phyloP scores from a whole-genome alignment of 345 rosid species.

The Populus pruinosa region DNA sequence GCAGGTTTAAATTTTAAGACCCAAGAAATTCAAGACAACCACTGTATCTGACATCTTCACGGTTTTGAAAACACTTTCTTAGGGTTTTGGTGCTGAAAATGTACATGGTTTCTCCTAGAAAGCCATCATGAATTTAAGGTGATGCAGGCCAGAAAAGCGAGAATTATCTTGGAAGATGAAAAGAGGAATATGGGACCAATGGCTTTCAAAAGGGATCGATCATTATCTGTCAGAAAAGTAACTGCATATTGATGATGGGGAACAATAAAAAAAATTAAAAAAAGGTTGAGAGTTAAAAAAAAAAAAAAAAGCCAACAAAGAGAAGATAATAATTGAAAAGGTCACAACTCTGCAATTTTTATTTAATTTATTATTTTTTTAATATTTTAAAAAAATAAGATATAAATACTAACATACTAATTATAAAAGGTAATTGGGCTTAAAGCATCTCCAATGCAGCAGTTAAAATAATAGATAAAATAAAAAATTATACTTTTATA shows the following conservation, averaged over 20 bases:
- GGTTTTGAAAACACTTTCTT: neutral
- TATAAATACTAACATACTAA: too few relatives aligned
- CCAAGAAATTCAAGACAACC: neutral
- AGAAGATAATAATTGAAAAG: too few relatives aligned
- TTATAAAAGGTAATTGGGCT: too few relatives aligned
- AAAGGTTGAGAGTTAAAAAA: too few relatives aligned
- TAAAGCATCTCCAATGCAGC: too few relatives aligned
- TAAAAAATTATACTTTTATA: too few relatives aligned
- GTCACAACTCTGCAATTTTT: too few relatives aligned
- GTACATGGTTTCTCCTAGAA: neutral
- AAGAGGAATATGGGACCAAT: constrained; percentile 48
- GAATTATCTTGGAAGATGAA: constrained; percentile 1
- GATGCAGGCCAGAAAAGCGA: neutral
- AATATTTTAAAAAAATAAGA: too few relatives aligned
- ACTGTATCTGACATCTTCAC: neutral
- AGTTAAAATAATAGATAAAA: too few relatives aligned
- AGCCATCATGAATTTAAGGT: neutral
- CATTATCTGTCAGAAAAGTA: constrained; percentile 85
- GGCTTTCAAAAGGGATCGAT: constrained; percentile 85
- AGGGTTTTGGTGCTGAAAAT: neutral
- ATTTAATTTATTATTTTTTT: too few relatives aligned
- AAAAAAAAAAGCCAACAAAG: too few relatives aligned
- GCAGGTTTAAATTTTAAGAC: neutral
- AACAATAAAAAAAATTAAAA: too few relatives aligned
- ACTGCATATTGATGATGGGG: constrained; percentile 40